A percentile compares a stretch with the other conserved stretches of the same genome.
These are phyloP conservation scores for Podaxis rugospora DNA, from an alignment of 768 basidiomycete genomes.

Conservation along the genomic window DNA sequence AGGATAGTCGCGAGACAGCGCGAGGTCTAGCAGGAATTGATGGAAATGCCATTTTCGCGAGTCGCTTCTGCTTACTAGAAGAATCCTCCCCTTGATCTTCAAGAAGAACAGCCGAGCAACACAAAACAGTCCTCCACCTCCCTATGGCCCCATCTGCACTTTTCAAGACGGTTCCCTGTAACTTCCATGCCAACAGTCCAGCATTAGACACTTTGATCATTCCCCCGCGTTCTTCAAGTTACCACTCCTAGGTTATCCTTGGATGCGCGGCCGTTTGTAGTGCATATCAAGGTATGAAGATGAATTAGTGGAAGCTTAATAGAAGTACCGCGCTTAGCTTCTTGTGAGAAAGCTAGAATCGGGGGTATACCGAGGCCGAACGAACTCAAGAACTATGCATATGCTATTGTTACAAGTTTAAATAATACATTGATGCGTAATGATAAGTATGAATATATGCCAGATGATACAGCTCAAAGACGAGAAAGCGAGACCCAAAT, in stretches of 20 bases:
- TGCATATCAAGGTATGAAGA: background rate
- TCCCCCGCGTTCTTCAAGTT: background rate
- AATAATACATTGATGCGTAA: constrained; percentile 9
- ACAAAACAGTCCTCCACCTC: background rate
- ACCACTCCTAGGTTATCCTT: background rate
- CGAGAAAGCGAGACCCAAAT: background rate
- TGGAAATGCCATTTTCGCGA: background rate
- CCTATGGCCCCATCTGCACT: background rate
- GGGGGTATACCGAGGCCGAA: background rate
- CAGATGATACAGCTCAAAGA: constrained; percentile 8
- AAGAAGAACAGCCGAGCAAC: background rate
- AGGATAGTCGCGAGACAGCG: too few relatives aligned
- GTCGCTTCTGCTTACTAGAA: background rate
- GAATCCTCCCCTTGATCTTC: background rate
- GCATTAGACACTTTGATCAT: background rate
- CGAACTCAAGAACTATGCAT: constrained; percentile 1
- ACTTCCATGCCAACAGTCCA: constrained; percentile 3
- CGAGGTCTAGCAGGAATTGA: background rate
- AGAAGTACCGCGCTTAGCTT: background rate
- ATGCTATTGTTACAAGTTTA: constrained; percentile 4
- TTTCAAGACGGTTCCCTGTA: background rate
- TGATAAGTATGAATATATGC: constrained; percentile 5
- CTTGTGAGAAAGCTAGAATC: background rate
- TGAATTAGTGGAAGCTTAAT: background rate
- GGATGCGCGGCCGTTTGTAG: background rate